phyloP scores from a whole-genome alignment of 345 rosid genomes.

The Pelargonium nanum region DNA sequence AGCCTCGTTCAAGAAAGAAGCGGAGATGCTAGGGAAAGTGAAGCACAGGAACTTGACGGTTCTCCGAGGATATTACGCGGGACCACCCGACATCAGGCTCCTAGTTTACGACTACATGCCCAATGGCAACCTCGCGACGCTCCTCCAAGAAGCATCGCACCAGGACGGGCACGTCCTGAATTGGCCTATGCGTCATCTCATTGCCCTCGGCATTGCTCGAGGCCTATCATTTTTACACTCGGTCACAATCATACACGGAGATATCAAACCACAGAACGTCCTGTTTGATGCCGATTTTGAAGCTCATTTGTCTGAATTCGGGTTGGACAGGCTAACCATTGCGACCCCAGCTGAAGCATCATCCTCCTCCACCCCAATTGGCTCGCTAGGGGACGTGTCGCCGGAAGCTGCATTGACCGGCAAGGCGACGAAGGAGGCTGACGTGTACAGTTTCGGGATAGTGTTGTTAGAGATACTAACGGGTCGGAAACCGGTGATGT shows the following conservation, averaged over 20 bases:
- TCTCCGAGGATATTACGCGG: slow-evolving; percentile 79
- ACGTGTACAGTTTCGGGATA: slow-evolving; percentile 92
- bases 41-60: slow-evolving; percentile 84
- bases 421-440: slow-evolving; percentile 59
- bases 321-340: slow-evolving; percentile 50
- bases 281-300: slow-evolving; percentile 93
- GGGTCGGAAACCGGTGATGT: slow-evolving; percentile 86
- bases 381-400: slow-evolving; percentile 72
- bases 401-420: slow-evolving; percentile 64
- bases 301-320: slow-evolving; percentile 86
- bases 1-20: slow-evolving; percentile 69
- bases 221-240: slow-evolving; percentile 79
- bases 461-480: slow-evolving; percentile 78
- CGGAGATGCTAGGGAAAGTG: slow-evolving; percentile 68
- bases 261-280: slow-evolving; percentile 82
- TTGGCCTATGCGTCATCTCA: slow-evolving; percentile 99
- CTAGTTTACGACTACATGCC: too few relatives aligned
- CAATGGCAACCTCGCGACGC: slow-evolving; percentile 81
- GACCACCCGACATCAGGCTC: slow-evolving; percentile 72
- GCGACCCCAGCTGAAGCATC: slow-evolving; percentile 54
- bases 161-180: slow-evolving; percentile 95
- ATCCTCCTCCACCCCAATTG: slow-evolving; percentile 43
- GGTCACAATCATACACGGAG: slow-evolving; percentile 76
- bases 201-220: slow-evolving; percentile 86
- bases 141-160: slow-evolving; percentile 94